Percentiles rank a stretch among this genome's conserved stretches.
Evolutionary conservation across 2,329 filamentous ascomycete genomes (phyloP).

Genomic region (Colletotrichum sp.): DNA sequence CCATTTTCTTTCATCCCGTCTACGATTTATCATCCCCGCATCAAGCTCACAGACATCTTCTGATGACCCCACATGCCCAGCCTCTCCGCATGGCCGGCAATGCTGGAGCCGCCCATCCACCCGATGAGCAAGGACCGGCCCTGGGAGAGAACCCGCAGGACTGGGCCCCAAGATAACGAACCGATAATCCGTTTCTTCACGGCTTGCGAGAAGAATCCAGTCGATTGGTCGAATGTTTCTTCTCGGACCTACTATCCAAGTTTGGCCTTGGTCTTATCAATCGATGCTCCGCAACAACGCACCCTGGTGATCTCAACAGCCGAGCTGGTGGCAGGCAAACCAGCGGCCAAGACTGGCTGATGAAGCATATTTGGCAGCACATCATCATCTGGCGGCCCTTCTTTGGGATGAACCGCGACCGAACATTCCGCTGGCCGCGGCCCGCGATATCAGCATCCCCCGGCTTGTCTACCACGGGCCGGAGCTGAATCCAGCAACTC

Average conservation of each 20-base stretch:
- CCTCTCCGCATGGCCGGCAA: neutral
- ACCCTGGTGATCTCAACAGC: neutral
- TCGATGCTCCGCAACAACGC: neutral
- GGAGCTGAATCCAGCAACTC: neutral
- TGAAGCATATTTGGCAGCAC: neutral
- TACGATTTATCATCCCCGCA: neutral
- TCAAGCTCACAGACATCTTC: neutral
- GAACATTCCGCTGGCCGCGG: neutral
- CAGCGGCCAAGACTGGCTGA: neutral
- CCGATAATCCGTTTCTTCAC: neutral
- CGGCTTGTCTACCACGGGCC: neutral
- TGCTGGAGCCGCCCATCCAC: neutral
- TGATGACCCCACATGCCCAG: neutral
- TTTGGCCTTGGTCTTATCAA: neutral
- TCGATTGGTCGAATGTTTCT: neutral
- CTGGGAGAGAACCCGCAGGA: neutral
- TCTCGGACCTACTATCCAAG: neutral
- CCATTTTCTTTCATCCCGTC: neutral
- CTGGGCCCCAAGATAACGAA: neutral
- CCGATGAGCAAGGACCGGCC: neutral
- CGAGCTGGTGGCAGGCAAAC: neutral
- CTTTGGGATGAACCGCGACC: neutral
- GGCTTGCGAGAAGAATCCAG: too few relatives aligned
- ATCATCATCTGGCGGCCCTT: too few relatives aligned
- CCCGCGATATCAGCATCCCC: neutral